Base-by-base conservation (phyloP, 345 rosid species). In the Camelina laxa region DNA sequence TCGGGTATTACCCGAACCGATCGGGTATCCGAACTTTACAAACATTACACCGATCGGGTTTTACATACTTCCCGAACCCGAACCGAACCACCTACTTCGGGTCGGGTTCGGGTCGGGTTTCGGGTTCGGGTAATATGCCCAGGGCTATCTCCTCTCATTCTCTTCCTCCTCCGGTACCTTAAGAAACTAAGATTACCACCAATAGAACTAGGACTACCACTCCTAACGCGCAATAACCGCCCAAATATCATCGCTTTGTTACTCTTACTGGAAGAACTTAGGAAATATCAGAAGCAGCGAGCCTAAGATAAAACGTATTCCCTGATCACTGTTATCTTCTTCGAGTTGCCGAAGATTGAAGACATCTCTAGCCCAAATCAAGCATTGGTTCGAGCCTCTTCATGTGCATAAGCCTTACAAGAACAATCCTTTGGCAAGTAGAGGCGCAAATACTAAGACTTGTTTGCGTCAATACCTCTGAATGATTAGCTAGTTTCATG, bases 221-320 rank as follows among this genome's bases (percentile, higher is more conserved):
- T 16, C 68, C 83, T 31, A 75, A 79, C 0, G 86, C 69, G 6
- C 88, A 1, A 73, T 58, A 42, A 39, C 86, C 7, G 77, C 87
- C 89, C 84, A 11, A 86, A 67, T 54, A 85, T 36, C 2, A 48
- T 55, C 62, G 61, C 68, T 49, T 75, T 85, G 30, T 74, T 85
- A 36, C 61, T 74, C 33, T 83, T 80, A 30, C 68, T 4, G 0
- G 78, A 67, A 41, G 74, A 59, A 5, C 74, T 70, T 72, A 17
- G 82, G 64, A 74, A 74, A 93, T 62, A 19, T 91, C 96, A 0
- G 97, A 88, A 74, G 88, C 83, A n/a, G 90, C 89, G 1, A 93
- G 87, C 71, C 85, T 82, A 59, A 91, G 67, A 24, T 84, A 77
- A 22, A 89, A 35, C 11, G 72, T 83, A 9, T 13, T 60, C 20